These are phyloP conservation scores for Aristolochia contorta DNA, from an alignment of 164 flowering plant species.

Conservation along the genomic window DNA sequence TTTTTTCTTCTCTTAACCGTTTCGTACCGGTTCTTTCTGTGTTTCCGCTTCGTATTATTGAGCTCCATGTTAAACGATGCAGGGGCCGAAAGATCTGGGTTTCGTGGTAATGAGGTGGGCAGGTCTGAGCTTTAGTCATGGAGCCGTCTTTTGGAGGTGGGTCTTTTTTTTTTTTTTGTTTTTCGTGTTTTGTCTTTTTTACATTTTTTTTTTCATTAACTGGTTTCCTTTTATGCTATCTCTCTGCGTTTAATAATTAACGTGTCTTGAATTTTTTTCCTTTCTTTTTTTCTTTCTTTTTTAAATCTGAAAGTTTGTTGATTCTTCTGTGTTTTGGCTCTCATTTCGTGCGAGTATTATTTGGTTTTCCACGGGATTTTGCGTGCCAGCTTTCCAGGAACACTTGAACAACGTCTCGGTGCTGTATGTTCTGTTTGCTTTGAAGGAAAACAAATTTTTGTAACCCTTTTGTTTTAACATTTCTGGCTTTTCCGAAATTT, in stretches of 20 bases:
- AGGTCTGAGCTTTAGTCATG: constrained; percentile 15
- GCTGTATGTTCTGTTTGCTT: too few species aligned
- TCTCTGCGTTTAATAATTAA: background rate
- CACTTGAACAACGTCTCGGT: too few species aligned
- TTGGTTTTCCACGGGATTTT: background rate
- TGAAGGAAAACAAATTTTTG: too few species aligned
- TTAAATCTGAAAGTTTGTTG: constrained; percentile 13
- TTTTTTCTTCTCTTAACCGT: constrained; percentile 7
- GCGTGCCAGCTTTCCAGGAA: background rate
- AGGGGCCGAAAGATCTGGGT: constrained; percentile 22
- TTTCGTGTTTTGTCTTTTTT: background rate
- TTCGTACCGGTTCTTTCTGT: background rate
- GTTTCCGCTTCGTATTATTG: constrained; percentile 2
- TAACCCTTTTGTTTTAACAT: background rate
- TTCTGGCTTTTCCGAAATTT: background rate
- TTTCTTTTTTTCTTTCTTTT: constrained; percentile 6
- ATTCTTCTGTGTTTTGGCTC: background rate
- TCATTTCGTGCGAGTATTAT: background rate
- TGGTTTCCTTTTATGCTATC: constrained; percentile 4
- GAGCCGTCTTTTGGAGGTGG: constrained; percentile 40
- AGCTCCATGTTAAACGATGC: constrained; percentile 7
- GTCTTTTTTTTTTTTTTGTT: constrained; percentile 2
- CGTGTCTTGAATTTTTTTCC: background rate
- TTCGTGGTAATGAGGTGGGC: constrained; percentile 30
- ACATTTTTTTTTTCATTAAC: background rate